Conservation (phyloP, 2,329 filamentous ascomycete genomes). For the Trichophyton simii region DNA sequence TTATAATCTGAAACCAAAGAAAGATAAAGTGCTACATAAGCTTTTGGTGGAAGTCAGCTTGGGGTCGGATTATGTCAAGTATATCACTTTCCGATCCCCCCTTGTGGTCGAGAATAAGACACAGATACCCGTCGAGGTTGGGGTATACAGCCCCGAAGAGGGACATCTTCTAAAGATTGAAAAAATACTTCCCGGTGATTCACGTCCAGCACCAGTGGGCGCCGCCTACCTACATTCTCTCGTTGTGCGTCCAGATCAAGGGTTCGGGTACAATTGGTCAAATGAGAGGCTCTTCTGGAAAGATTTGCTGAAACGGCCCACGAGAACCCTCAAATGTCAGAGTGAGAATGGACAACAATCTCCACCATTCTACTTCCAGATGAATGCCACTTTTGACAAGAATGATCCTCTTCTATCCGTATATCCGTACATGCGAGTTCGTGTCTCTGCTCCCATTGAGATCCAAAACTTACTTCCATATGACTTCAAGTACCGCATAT, state of each 20-base stretch:
- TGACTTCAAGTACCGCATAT: slow-evolving; percentile 98
- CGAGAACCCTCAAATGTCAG: slow-evolving; percentile 74
- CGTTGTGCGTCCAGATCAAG: slow-evolving; percentile 80
- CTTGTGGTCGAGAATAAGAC: slow-evolving; percentile 90
- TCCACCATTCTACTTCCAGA: slow-evolving; percentile 89
- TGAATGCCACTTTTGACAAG: slow-evolving; percentile 73
- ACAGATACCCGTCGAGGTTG: slow-evolving; percentile 87
- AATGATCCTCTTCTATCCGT: slow-evolving; percentile 69
- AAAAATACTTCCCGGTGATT: slow-evolving; percentile 87
- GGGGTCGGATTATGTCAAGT: slow-evolving; percentile 93
- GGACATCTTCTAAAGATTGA: slow-evolving; percentile 93
- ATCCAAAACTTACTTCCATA: slow-evolving; percentile 90
- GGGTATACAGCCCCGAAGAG: slow-evolving; percentile 75
- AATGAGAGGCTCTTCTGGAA: slow-evolving; percentile 84
- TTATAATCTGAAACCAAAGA: slow-evolving; percentile 78
- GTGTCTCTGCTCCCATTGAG: slow-evolving; percentile 82
- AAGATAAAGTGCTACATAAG: slow-evolving; percentile 73
- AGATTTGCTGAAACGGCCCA: slow-evolving; percentile 73
- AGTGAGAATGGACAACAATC: slow-evolving; percentile 66
- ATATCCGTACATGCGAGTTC: slow-evolving; percentile 90
- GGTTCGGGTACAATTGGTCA: slow-evolving; percentile 94
- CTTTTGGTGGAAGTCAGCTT: slow-evolving; percentile 84
- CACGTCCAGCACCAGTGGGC: slow-evolving; percentile 78
- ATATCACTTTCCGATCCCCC: slow-evolving; percentile 88
- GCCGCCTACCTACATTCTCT: slow-evolving; percentile 82